Conservation (phyloP, 805 yeast genomes). For the Priceomyces carsonii region DNA sequence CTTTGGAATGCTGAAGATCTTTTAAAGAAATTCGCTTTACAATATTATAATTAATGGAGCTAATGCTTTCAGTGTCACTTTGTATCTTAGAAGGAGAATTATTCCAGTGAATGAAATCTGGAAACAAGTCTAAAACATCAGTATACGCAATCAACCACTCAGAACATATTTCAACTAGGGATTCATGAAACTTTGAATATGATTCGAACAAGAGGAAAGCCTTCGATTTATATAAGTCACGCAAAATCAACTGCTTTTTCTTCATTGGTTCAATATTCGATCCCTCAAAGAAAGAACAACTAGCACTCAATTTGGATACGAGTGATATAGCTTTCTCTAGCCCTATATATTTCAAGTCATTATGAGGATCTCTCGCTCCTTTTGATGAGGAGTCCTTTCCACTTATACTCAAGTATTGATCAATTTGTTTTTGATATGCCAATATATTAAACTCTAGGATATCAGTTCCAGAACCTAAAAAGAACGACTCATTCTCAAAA, state of each 20-base stretch:
- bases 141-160: constrained; percentile 41
- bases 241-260: constrained; percentile 29
- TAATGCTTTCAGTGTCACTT: constrained; percentile 3
- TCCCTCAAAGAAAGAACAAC: constrained; percentile 25
- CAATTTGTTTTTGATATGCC: constrained; percentile 34
- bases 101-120: constrained; percentile 25
- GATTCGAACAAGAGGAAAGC: constrained; percentile 32
- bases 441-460: constrained; percentile 30
- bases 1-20: constrained; percentile 15
- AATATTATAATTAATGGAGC: constrained; percentile 10
- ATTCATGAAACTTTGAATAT: constrained; percentile 36
- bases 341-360: constrained; percentile 33
- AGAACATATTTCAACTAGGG: constrained; percentile 39
- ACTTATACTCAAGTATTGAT: constrained; percentile 29
- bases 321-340: constrained; percentile 34
- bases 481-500: constrained; percentile 12
- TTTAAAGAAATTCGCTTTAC: constrained; percentile 19
- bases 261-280: constrained; percentile 12
- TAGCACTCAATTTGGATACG: constrained; percentile 23
- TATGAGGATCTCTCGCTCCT: constrained; percentile 22
- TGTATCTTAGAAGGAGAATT: constrained; percentile 24
- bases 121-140: constrained; percentile 37
- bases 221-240: constrained; percentile 37
- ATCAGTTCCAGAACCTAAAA: constrained; percentile 29
- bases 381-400: constrained; percentile 17